A percentile compares a stretch with the other conserved stretches of the same genome.
Conservation (phyloP, 1,284 basidiomycete species). For the Ceratobasidium sp. region DNA sequence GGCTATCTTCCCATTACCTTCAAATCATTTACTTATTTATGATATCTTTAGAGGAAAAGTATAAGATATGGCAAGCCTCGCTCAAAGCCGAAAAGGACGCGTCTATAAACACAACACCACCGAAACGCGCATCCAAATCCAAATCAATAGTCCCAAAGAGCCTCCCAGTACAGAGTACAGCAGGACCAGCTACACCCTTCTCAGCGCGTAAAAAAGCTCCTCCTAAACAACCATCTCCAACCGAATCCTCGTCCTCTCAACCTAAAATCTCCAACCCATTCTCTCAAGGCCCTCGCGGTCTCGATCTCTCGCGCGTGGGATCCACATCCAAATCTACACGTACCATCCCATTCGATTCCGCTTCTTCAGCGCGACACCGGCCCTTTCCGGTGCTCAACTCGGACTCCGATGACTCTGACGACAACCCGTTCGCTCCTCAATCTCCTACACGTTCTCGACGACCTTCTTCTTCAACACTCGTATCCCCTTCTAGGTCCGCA, state of each 20-base stretch:
- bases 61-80: conserved; percentile 48
- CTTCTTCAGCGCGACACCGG: conserved; percentile 5
- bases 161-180: conserved; percentile 13
- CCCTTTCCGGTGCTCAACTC: background rate
- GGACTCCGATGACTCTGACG: conserved; percentile 25
- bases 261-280: conserved; percentile 29
- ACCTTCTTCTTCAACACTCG: conserved; percentile 8
- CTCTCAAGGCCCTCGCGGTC: conserved; percentile 27
- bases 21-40: too few relatives aligned
- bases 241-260: conserved; percentile 33
- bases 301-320: conserved; percentile 1
- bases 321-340: conserved; percentile 36
- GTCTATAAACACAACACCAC: conserved; percentile 6
- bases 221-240: background rate
- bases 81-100: conserved; percentile 38
- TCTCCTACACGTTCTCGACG: conserved; percentile 32
- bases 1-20: too few relatives aligned
- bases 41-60: conserved; percentile 49
- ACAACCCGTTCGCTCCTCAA: conserved; percentile 23
- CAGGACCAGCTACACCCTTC: conserved; percentile 22
- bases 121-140: conserved; percentile 18
- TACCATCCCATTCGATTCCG: conserved; percentile 32
- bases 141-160: conserved; percentile 14
- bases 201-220: conserved; percentile 31
- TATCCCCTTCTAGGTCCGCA: conserved; percentile 22